Evolutionary conservation across 192 early-diverging fungal genomes (phyloP).

Genomic region (Linnemannia elongata): DNA sequence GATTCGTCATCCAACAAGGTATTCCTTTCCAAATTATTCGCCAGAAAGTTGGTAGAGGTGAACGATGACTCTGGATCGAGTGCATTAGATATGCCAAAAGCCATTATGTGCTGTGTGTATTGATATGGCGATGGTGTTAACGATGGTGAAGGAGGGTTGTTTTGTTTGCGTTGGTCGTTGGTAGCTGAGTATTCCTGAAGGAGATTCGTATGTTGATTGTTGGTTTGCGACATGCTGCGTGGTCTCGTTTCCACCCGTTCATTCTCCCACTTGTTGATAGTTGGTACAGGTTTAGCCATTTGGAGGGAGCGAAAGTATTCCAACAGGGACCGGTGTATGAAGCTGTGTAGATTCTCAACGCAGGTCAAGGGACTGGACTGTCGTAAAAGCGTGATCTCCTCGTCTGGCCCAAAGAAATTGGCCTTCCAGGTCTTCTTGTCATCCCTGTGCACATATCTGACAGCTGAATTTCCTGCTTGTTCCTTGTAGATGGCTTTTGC

Average conservation of each 20-base stretch:
- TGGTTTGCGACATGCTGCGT: not conserved
- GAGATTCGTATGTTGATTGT: not conserved
- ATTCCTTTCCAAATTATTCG: not conserved
- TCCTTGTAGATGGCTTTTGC: constrained; percentile 14
- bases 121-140: too few relatives aligned
- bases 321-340: constrained; percentile 23
- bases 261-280: not conserved
- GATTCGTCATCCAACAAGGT: not conserved
- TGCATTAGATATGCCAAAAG: too few relatives aligned
- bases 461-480: constrained; percentile 5
- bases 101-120: too few relatives aligned
- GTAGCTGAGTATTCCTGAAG: not conserved
- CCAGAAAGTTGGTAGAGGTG: not conserved
- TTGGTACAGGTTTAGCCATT: constrained; percentile 1
- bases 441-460: not conserved
- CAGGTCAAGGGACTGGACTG: constrained; percentile 15
- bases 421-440: constrained; percentile 15
- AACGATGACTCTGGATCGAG: not conserved
- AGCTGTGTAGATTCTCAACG: constrained; percentile 1
- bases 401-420: constrained; percentile 9
- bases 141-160: not conserved
- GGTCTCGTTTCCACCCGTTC: not conserved
- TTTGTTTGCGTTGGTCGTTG: not conserved
- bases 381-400: constrained; percentile 8
- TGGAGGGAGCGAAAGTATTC: constrained; percentile 21